A percentile compares a stretch with the other conserved stretches of the same genome.
Conservation (phyloP, 345 rosid genomes). For the Salix suchowensis region DNA sequence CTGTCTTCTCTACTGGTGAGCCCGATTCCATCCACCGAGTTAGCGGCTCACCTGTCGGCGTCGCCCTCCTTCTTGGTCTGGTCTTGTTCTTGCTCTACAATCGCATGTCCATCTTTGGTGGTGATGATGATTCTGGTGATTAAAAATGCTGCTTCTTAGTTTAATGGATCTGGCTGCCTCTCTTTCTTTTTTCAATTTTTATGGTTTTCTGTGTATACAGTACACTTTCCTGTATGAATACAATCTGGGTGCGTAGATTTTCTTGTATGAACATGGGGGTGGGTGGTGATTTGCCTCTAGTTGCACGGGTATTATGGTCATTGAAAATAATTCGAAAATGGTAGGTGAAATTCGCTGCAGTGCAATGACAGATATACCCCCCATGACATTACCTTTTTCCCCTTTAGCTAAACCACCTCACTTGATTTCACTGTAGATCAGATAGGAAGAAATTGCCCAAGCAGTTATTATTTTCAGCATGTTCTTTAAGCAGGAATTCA, state of each 20-base stretch:
- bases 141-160: constrained; percentile 1
- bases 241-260: not conserved
- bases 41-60: constrained; percentile 74
- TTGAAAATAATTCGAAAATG: too few species aligned
- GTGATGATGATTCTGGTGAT: constrained; percentile 57
- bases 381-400: not conserved
- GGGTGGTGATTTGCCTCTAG: not conserved
- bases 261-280: not conserved
- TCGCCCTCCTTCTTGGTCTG: constrained; percentile 57
- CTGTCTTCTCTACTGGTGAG: constrained; percentile 59
- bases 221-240: too few species aligned
- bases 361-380: not conserved
- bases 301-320: not conserved
- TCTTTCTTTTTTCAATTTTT: not conserved
- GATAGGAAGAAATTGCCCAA: too few species aligned
- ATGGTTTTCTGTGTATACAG: not conserved
- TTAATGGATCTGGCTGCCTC: not conserved
- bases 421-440: too few species aligned
- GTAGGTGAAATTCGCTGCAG: too few species aligned
- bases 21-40: constrained; percentile 63
- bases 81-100: constrained; percentile 62
- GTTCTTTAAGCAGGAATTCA: too few species aligned
- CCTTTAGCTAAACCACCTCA: too few species aligned
- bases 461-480: too few species aligned
- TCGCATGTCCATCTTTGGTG: constrained; percentile 77